A percentile compares a stretch with the other conserved stretches of the same genome.
Conservation (phyloP, 345 rosid genomes). For the Odontarrhena argentea region DNA sequence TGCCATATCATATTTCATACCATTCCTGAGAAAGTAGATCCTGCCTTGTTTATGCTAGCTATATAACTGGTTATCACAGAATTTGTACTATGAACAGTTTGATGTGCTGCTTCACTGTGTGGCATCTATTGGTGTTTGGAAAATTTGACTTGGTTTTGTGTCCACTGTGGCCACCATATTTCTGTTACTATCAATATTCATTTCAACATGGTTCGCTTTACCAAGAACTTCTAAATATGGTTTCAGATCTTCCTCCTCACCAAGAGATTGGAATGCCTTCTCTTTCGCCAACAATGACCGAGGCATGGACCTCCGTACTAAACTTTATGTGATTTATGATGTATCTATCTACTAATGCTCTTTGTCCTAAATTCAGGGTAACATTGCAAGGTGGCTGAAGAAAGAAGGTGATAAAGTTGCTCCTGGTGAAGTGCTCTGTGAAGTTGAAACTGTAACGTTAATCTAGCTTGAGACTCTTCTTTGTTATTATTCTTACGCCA, state of each 20-base stretch:
- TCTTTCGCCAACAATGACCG: constrained; percentile 95
- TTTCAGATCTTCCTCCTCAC: constrained; percentile 85
- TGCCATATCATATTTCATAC: constrained; percentile 9
- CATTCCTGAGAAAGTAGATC: neutral
- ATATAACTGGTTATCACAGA: constrained; percentile 13
- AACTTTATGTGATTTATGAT: constrained; percentile 9
- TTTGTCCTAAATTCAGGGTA: constrained; percentile 64
- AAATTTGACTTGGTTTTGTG: constrained; percentile 15
- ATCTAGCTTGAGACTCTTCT: neutral
- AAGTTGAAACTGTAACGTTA: constrained; percentile 91
- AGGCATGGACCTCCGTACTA: constrained; percentile 51
- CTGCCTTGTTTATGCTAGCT: constrained; percentile 11
- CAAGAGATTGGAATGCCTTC: constrained; percentile 98
- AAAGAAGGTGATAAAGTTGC: constrained; percentile 90
- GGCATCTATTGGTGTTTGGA: neutral
- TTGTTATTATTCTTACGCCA: neutral
- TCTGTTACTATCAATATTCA: constrained; percentile 21
- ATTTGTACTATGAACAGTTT: neutral
- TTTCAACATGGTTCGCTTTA: constrained; percentile 1
- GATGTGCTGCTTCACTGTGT: neutral
- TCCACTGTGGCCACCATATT: constrained; percentile 1
- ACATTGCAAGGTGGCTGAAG: constrained; percentile 96
- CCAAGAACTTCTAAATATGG: constrained; percentile 19
- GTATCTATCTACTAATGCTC: constrained; percentile 26
- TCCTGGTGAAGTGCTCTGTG: constrained; percentile 97